Evolutionary conservation across 192 early-diverging fungal species (phyloP).

Genomic region (Podila clonocystis): DNA sequence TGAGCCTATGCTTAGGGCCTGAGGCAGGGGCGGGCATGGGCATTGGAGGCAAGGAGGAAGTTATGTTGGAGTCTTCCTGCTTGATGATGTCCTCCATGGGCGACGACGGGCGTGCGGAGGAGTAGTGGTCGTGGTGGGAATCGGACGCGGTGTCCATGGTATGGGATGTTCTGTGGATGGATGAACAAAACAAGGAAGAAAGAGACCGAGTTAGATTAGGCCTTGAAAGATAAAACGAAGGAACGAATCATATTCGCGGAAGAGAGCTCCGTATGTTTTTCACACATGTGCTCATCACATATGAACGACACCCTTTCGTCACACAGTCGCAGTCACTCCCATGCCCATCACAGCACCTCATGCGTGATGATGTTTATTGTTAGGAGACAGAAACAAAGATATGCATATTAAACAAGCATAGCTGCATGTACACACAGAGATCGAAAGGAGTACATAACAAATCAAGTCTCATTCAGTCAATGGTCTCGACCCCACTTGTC

Average conservation of each 20-base stretch:
- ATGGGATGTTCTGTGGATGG: background rate
- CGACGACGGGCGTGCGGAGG: background rate
- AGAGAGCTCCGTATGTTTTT: too few species aligned
- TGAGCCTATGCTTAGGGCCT: conserved; percentile 30
- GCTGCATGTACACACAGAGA: too few species aligned
- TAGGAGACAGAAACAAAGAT: background rate
- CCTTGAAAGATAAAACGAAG: background rate
- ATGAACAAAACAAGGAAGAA: background rate
- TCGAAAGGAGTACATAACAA: too few species aligned
- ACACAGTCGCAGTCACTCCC: too few species aligned
- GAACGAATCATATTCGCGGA: background rate
- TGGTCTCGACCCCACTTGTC: too few species aligned
- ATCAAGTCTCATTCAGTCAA: too few species aligned
- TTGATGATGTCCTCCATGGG: conserved; percentile 8
- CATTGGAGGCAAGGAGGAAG: conserved; percentile 12
- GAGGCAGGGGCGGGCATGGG: conserved; percentile 10
- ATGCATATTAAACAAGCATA: too few species aligned
- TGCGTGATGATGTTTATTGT: background rate
- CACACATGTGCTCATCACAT: too few species aligned
- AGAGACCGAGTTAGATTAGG: background rate
- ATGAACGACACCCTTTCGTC: too few species aligned
- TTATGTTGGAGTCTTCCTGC: conserved; percentile 5
- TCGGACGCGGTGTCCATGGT: too few species aligned
- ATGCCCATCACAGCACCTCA: too few species aligned
- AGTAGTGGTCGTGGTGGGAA: background rate